Base-by-base conservation (phyloP, 148 eudicot species). In the Heliosperma pusillum region DNA sequence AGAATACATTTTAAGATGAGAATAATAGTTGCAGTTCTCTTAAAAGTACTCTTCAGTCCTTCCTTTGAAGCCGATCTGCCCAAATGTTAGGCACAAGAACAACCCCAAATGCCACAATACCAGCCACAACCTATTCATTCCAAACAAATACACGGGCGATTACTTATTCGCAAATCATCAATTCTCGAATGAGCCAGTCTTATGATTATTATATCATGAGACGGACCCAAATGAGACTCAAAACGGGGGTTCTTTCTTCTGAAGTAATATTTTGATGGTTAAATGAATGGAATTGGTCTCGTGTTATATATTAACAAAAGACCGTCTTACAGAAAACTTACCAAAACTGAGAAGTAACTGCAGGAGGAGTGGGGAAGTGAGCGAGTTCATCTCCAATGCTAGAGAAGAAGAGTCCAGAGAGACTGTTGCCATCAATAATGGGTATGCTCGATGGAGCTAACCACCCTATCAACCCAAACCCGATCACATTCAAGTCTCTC, bases 31-130 rank as follows among this genome's bases (percentile, higher is more conserved):
- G 60, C 17, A 67, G 11, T 17, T 22, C 45, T 65, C 69, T 85
- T 75, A 84, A 68, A 95, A 95, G 88, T 95, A 92, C 16, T 87
- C 89, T 36, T 95, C 97, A 55, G 93, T 80, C 93, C 99, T 90
- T 16, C 99, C 99, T 81, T 95, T 95, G 89, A 95, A 92, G 30
- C 97, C 99, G 83, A 95, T 95, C 82, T 95, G 97, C 55, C 99
- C 99, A 75, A 95, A 95, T 62, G 99, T 95, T 15, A 92, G 92
- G 89, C 82, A 75, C 45, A 95, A 10, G 83, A 95, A 95, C 75
- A 95, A 84, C 56, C 96, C 97, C 75, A 93, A 56, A 80, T 93
- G 97, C 97, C 97, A 95, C 22, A 82, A 76, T 4, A 92, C 80
- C 90, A 95, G 0, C 98, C 98, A 95, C 87, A 95, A 84, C 98